Conservation (phyloP, 352 stramenopile genomes). For the Phytophthora tentaculata region DNA sequence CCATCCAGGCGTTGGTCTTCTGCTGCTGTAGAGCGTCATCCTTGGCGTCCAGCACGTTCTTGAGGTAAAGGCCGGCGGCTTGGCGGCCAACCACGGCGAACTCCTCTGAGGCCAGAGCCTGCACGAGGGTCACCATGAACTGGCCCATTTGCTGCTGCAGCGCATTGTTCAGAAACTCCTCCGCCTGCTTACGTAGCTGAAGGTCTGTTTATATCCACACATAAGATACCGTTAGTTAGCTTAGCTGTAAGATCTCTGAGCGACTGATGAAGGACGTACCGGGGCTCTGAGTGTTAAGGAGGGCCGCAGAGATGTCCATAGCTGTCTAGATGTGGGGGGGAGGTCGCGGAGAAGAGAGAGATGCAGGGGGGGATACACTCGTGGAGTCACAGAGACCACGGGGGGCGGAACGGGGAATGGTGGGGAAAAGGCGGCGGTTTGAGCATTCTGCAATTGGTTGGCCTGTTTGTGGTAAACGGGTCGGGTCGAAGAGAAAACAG, state of each 20-base stretch:
- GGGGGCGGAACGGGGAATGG: constrained; percentile 38
- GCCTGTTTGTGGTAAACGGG: not conserved
- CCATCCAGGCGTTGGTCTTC: constrained; percentile 82
- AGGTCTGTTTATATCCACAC: constrained; percentile 48
- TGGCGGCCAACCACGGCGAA: constrained; percentile 81
- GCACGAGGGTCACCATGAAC: constrained; percentile 87
- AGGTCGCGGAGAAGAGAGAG: constrained; percentile 9
- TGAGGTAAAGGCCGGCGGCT: constrained; percentile 83
- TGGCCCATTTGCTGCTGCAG: constrained; percentile 82
- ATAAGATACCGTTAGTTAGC: constrained; percentile 16
- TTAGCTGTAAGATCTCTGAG: not conserved
- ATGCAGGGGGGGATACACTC: constrained; percentile 9
- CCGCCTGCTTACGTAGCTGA: constrained; percentile 78
- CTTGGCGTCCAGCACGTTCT: constrained; percentile 89
- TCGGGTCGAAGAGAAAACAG: not conserved
- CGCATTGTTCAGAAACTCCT: constrained; percentile 84
- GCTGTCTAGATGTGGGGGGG: constrained; percentile 12
- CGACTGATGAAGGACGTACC: constrained; percentile 36
- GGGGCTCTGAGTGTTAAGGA: constrained; percentile 83
- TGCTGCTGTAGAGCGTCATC: constrained; percentile 82
- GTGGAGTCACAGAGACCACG: constrained; percentile 4
- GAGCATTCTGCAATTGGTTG: constrained; percentile 7
- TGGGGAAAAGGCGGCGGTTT: constrained; percentile 39
- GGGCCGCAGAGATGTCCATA: constrained; percentile 85
- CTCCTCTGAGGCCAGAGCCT: constrained; percentile 77